Conservation (phyloP, 2,329 filamentous ascomycete species). For the Sporothrix humicola region DNA sequence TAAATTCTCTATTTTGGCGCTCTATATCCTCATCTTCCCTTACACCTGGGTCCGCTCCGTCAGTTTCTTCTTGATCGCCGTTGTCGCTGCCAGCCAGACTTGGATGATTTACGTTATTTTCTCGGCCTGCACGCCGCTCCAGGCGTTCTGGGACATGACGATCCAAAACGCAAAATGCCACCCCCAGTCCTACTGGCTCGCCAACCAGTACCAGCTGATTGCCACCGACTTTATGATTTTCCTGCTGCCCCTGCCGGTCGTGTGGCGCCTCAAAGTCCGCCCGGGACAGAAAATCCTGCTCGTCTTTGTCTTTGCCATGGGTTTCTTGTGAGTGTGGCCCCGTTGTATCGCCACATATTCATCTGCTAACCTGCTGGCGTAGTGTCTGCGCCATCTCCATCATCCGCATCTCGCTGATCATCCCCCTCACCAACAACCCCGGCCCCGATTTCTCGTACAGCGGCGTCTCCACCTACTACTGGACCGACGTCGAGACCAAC, state of each 20-base stretch:
- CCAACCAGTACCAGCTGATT: conserved; percentile 36
- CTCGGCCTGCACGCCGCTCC: conserved; percentile 44
- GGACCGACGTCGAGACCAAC: conserved; percentile 48
- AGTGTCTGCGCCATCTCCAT: conserved; percentile 47
- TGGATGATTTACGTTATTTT: conserved; percentile 42
- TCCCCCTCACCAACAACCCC: conserved; percentile 35
- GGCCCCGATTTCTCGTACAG: conserved; percentile 43
- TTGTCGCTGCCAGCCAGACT: conserved; percentile 41
- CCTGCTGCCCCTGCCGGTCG: conserved; percentile 35
- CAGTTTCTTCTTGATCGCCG: conserved; percentile 40
- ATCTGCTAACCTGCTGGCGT: too few species aligned
- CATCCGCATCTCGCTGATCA: conserved; percentile 44
- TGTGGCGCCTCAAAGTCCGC: conserved; percentile 35
- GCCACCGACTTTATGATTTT: conserved; percentile 69
- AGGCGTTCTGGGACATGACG: conserved; percentile 43
- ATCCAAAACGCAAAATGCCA: conserved; percentile 31
- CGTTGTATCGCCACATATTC: too few species aligned
- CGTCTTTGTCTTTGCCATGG: conserved; percentile 48
- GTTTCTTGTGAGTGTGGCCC: conserved; percentile 46
- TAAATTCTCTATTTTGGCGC: conserved; percentile 43
- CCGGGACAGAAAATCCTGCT: conserved; percentile 31
- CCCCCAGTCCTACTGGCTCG: conserved; percentile 33
- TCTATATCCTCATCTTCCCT: conserved; percentile 43
- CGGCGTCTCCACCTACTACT: conserved; percentile 43
- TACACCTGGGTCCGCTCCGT: conserved; percentile 44